phyloP scores from a whole-genome alignment of 1,284 basidiomycete genomes.

The Flammula alnicola region DNA sequence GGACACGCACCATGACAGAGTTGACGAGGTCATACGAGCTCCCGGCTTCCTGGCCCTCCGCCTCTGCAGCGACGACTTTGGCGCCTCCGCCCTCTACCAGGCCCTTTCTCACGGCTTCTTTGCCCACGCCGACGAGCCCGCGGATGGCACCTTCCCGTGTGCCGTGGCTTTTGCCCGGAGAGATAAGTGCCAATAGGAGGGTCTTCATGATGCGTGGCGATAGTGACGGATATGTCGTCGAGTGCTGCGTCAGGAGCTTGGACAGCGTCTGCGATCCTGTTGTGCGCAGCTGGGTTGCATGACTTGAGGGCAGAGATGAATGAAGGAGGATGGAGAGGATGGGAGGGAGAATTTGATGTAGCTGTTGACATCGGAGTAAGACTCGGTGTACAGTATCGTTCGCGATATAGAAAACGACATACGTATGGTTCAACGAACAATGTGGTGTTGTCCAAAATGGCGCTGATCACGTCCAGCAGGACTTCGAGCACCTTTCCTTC shows the following conservation, averaged over 20 bases:
- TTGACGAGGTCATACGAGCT: conserved; percentile 52
- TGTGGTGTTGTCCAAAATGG: conserved; percentile 82
- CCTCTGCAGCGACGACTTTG: conserved; percentile 68
- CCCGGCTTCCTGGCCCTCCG: conserved; percentile 25
- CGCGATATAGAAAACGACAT: conserved; percentile 38
- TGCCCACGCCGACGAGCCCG: conserved; percentile 82
- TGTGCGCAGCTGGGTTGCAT: conserved; percentile 68
- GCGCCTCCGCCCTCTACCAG: conserved; percentile 79
- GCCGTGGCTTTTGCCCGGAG: conserved; percentile 70
- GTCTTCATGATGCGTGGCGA: conserved; percentile 93
- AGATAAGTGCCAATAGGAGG: conserved; percentile 83
- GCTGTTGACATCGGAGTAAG: conserved; percentile 44
- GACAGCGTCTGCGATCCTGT: conserved; percentile 84
- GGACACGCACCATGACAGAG: conserved; percentile 57
- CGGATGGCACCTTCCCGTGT: conserved; percentile 87
- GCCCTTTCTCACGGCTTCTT: conserved; percentile 81
- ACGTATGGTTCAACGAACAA: conserved; percentile 98
- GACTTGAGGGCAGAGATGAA: conserved; percentile 70
- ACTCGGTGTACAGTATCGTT: conserved; percentile 7
- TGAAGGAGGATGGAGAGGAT: conserved; percentile 91
- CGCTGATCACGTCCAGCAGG: conserved; percentile 80
- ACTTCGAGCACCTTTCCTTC: conserved; percentile 76
- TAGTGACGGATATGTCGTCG: conserved; percentile 84
- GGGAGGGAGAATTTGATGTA: conserved; percentile 95
- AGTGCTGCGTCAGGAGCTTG: conserved; percentile 76